Conservation (phyloP, 2,329 filamentous ascomycete genomes). For the Talaromyces piceae region DNA sequence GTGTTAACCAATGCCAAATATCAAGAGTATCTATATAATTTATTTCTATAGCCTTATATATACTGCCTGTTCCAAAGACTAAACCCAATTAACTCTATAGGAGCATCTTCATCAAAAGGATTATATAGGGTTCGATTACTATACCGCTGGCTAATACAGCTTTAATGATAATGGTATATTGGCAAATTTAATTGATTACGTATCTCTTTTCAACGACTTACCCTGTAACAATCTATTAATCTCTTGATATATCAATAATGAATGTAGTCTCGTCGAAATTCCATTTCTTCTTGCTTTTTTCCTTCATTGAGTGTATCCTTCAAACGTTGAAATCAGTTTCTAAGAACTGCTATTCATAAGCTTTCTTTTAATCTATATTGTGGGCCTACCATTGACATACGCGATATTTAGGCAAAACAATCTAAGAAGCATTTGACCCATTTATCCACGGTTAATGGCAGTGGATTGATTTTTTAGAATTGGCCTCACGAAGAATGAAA, state of each 20-base stretch:
- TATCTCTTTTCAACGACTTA: not conserved
- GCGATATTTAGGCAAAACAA: not conserved
- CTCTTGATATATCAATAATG: not conserved
- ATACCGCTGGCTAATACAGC: not conserved
- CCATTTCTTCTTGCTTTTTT: not conserved
- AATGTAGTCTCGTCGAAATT: conserved; percentile 1
- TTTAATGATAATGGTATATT: not conserved
- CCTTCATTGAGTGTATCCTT: not conserved
- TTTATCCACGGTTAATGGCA: not conserved
- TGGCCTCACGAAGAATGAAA: no score
- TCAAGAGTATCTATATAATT: not conserved
- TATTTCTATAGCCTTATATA: not conserved
- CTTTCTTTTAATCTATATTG: not conserved
- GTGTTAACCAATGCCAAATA: not conserved
- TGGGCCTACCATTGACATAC: not conserved
- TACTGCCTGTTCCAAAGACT: not conserved
- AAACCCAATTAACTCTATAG: not conserved
- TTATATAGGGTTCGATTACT: not conserved
- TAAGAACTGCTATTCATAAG: not conserved
- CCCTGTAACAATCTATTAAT: not conserved
- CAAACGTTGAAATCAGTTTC: not conserved
- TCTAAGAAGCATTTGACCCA: not conserved
- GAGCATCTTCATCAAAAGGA: not conserved
- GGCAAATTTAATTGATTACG: not conserved
- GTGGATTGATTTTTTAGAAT: no score